Base-by-base conservation (phyloP, 1,139 yeast genomes). In the Kurtzmaniella natalensis region DNA sequence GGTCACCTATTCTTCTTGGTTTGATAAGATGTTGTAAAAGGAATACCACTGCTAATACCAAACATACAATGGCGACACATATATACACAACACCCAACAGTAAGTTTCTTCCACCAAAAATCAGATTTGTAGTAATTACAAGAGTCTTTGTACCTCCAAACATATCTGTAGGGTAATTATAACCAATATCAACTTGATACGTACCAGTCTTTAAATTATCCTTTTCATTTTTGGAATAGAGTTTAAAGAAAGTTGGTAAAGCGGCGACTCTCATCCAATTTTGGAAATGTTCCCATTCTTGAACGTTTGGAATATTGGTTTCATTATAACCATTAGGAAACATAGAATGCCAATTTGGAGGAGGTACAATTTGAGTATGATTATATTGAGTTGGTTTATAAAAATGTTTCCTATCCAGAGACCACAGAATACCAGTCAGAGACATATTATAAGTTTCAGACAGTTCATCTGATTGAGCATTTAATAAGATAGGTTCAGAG, bases 291-390 rank as follows among this genome's bases (percentile, higher is more conserved):
- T 65, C 68, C 70, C 66, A 58, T 22, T 46, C 38, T 18, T 48
- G 44, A 19, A 57, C 29, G 54, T 92, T 92, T 3, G 97, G 98
- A 38, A 92, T 55, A 53, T 87, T 88, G 9, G 80, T 78, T 18
- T 76, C 81, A 14, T 83, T 88, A 61, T 92, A 92, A 1, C 97
- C 97, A 43, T 88, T 55, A n/a, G 98, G 98, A 56, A 55, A 92
- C 63, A 48, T 64, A 51, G 83, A 79, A 42, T 65, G 64, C 98
- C 98, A 92, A 62, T 87, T 87, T 47, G 96, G 97, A 7, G 98
- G 98, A 8, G 98, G 98, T 1, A 76, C 94, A 36, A 92, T 85
- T 18, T 89, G 81, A 9, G 72, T 57, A 20, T 79, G 68, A 40
- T 70, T 65, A 61, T 92, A 94, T 35, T 61, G 53, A 2, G 98